phyloP scores from a whole-genome alignment of 352 stramenopile species.

The Phytophthora tubulina region DNA sequence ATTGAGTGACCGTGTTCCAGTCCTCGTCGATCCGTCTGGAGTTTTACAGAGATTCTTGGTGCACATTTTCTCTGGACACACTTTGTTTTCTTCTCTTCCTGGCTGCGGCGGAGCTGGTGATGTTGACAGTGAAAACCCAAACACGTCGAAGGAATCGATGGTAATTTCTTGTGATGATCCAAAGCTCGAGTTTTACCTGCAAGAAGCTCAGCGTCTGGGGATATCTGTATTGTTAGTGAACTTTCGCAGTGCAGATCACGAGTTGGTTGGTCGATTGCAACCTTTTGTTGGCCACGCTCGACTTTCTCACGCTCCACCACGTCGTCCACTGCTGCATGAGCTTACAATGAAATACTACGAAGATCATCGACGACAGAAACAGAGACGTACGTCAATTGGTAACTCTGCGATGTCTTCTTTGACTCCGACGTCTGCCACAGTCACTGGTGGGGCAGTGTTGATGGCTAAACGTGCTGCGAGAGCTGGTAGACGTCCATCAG shows the following conservation, averaged over 20 bases:
- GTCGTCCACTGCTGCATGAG: conserved; percentile 33
- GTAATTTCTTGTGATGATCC: conserved; percentile 48
- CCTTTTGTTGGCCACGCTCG: conserved; percentile 30
- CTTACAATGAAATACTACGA: conserved; percentile 35
- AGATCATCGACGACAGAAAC: conserved; percentile 31
- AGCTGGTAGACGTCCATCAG: conserved; percentile 1
- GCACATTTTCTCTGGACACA: conserved; percentile 55
- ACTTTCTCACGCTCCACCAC: conserved; percentile 22
- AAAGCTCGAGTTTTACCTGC: conserved; percentile 33
- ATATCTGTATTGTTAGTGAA: conserved; percentile 53
- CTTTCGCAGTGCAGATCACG: conserved; percentile 35
- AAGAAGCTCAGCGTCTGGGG: conserved; percentile 38
- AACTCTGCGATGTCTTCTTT: conserved; percentile 25
- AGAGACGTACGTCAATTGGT: conserved; percentile 18
- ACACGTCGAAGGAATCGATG: conserved; percentile 30
- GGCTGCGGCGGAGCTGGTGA: conserved; percentile 20
- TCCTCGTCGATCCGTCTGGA: conserved; percentile 53
- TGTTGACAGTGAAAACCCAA: conserved; percentile 31
- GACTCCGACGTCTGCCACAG: background rate
- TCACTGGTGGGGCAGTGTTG: background rate
- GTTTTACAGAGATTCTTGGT: conserved; percentile 61
- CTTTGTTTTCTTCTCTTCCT: conserved; percentile 40
- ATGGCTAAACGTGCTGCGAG: conserved; percentile 20
- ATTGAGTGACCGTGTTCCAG: conserved; percentile 49
- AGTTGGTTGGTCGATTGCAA: conserved; percentile 20